Evolutionary conservation across 129 eudicot genomes (phyloP), one percentile per base, ranked within the genome.

Genomic region (Oenanthe sinensis): DNA sequence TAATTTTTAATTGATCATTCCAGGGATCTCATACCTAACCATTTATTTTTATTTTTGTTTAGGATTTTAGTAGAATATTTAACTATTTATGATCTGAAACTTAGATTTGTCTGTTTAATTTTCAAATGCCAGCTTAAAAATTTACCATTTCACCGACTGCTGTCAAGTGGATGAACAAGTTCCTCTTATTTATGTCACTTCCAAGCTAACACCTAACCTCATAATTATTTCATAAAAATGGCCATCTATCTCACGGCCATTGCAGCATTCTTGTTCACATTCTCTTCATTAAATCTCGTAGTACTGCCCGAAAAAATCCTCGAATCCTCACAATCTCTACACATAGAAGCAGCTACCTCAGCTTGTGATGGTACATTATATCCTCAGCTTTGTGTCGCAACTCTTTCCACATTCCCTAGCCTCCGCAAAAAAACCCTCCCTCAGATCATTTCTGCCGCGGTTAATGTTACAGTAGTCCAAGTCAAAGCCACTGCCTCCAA

Each of bases 331-430:
- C 81, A 80, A 33, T 78, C 54, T 82, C 30, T 22, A 2, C 30
- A 58, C 79, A 52, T 89, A 74, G 83, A 82, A 81, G 39, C 82
- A 0, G 97, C 98, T 3, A 7, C 46, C 0, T n/a, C 86, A n/a
- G 78, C 87, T 20, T 94, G 98, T 86, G 48, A 80, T 5, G 98
- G 88, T 79, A 86, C 96, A 11, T 85, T 88, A 11, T 89, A 94
- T 81, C 88, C 84, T 12, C 85, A 87, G 3, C 92, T 89, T 52
- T 94, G 98, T 83, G 85, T 88, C 76, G 82, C 96, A 69, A 90
- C 98, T 28, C 87, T 94, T 47, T 77, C 93, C 36, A 58, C 84
- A 65, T 60, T 88, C 76, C 97, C 90, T 4, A 81, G 83, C 52
- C 93, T 94, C 82, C 83, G 79, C 37, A 77, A 77, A 0, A 84